Evolutionary conservation across 2,329 filamentous ascomycete species (phyloP).

Genomic region (Fusarium globosum): DNA sequence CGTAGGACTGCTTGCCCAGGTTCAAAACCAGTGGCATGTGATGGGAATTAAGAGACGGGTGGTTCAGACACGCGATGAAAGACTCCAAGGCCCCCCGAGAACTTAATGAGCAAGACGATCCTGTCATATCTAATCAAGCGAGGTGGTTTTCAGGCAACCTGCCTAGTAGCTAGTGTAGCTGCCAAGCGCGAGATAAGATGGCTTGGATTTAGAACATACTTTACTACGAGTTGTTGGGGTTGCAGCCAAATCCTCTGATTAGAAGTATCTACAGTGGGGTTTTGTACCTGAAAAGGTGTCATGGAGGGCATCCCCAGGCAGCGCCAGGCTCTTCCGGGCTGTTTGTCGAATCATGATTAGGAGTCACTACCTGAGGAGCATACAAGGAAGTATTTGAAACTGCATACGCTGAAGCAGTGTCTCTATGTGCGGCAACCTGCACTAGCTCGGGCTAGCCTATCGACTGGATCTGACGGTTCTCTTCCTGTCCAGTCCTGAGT

Average conservation of each 20-base stretch:
- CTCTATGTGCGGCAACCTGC: not conserved
- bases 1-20: constrained; percentile 29
- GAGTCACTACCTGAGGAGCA: not conserved
- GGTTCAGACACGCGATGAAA: not conserved
- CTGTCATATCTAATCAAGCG: not conserved
- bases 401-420: not conserved
- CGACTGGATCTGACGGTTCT: constrained; percentile 33
- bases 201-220: constrained; percentile 21
- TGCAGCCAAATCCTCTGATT: constrained; percentile 7
- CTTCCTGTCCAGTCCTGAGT: constrained; percentile 28
- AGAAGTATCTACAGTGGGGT: not conserved
- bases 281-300: constrained; percentile 7
- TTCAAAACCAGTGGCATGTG: constrained; percentile 30
- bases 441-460: constrained; percentile 32
- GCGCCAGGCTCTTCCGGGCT: constrained; percentile 33
- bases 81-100: constrained; percentile 5
- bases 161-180: not conserved
- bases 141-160: not conserved
- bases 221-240: constrained; percentile 16
- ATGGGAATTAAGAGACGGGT: constrained; percentile 9
- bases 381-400: not conserved
- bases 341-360: constrained; percentile 8
- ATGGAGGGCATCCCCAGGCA: constrained; percentile 1
- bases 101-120: not conserved
- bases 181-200: constrained; percentile 27